A percentile compares a stretch with the other conserved stretches of the same genome.
phyloP scores from a whole-genome alignment of 164 flowering plant genomes.

The Kingdonia uniflora region DNA sequence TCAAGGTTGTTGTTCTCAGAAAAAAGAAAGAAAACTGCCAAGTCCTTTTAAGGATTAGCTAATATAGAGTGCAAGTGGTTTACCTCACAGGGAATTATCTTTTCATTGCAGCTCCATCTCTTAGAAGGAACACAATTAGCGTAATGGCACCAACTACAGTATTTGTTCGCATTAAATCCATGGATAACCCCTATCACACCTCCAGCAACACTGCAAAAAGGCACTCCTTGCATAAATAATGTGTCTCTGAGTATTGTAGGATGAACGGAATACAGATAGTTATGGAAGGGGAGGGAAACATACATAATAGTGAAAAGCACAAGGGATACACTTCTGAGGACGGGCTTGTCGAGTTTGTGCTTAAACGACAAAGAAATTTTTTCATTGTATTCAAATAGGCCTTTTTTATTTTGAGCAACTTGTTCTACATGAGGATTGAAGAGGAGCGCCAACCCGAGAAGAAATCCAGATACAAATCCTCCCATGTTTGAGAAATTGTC shows the following conservation, averaged over 20 bases:
- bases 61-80: not conserved
- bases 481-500: constrained; percentile 69
- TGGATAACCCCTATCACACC: constrained; percentile 33
- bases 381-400: constrained; percentile 32
- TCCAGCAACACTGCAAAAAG: constrained; percentile 44
- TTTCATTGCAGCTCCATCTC: constrained; percentile 63
- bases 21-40: no score
- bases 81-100: constrained; percentile 53
- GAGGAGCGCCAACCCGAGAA: constrained; percentile 55
- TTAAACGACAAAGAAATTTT: constrained; percentile 31
- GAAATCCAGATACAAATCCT: constrained; percentile 57
- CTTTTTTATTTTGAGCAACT: constrained; percentile 28
- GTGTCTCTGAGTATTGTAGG: no score
- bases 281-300: constrained; percentile 18
- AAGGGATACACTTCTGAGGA: constrained; percentile 36
- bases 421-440: constrained; percentile 35
- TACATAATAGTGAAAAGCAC: constrained; percentile 43
- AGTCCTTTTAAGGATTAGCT: no score
- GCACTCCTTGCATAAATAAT: not conserved
- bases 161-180: constrained; percentile 36
- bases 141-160: constrained; percentile 62
- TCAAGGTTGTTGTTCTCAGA: no score
- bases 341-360: constrained; percentile 54
- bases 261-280: not conserved
- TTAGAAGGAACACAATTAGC: constrained; percentile 54